Base-by-base conservation (phyloP, 2,329 filamentous ascomycete species). In the Juglanconis juglandina region DNA sequence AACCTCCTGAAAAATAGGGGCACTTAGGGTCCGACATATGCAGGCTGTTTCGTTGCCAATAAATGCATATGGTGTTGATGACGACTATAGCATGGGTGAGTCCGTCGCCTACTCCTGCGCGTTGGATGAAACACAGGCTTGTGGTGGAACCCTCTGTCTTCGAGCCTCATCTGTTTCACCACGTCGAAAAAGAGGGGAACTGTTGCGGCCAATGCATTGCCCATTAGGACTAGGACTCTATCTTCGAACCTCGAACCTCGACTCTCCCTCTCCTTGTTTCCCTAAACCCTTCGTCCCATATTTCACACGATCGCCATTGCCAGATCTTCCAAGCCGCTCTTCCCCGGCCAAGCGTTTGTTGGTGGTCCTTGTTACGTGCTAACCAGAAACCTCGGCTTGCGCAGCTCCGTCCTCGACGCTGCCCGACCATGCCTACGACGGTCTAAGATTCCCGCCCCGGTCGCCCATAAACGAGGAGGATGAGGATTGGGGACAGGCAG, bases 361-460 rank as follows among this genome's bases (percentile, higher is more conserved):
- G 17, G 30, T 14, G 6, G 6, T 39, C 24, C 30, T 51, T 52
- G 35, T 13, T 17, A 48, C 49, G 37, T 62, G 60, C 62, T 64
- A 51, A 65, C 56, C 48, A 48, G 41, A 57, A 65, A 46, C 59
- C 63, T 62, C 55, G 59, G 64, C 57, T 62, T 44, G 41, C 44
- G 66, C 68, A 86, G 83, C 81, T 77, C 80, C 81, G 78, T 84
- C 82, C 73, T 82, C 85, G 78, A 78, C 81, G 76, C 75, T 80
- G 77, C 79, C 81, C 72, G 83, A 85, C 70, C 79, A 81, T 70
- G 71, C 76, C 66, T 76, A 79, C 70, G 81, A 84, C 68, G 74
- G 78, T 66, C 69, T 77, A 68, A 84, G 81, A 71, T 82, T 81
- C 68, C 76, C 81, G 61, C 73, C 79, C 66, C 75, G 79, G 64